Conservation (phyloP, 1,139 yeast genomes). For the Lodderomyces oxycetoniae region DNA sequence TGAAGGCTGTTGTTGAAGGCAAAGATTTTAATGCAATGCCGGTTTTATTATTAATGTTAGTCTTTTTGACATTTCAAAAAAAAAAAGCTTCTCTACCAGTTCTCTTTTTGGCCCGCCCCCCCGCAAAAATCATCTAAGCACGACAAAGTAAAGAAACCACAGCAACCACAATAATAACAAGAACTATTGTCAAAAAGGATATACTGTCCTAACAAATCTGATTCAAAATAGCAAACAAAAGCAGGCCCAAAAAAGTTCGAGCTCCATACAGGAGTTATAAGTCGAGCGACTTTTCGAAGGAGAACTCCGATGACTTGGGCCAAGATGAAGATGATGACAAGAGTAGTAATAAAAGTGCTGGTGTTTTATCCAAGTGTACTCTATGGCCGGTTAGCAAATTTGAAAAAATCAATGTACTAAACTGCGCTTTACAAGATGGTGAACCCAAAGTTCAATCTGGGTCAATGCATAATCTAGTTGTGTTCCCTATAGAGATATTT, state of each 20-base stretch:
- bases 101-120: no score
- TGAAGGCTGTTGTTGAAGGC: no score
- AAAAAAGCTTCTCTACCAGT: no score
- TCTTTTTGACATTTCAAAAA: no score
- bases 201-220: no score
- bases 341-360: constrained; percentile 24
- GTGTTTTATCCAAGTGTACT: constrained; percentile 18
- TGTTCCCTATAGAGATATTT: constrained; percentile 59
- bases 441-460: constrained; percentile 14
- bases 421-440: constrained; percentile 25
- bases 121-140: no score
- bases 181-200: no score
- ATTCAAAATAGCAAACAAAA: constrained; percentile 69
- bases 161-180: no score
- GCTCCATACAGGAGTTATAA: constrained; percentile 76
- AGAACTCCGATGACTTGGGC: constrained; percentile 34
- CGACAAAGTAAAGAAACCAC: no score
- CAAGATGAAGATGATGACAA: constrained; percentile 19
- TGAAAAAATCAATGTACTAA: constrained; percentile 44
- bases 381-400: constrained; percentile 44
- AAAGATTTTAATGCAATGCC: no score
- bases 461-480: constrained; percentile 21
- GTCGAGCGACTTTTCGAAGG: constrained; percentile 33
- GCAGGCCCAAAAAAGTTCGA: constrained; percentile 76
- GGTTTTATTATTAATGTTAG: no score